Base-by-base conservation (phyloP, 148 eudicot species). In the Fagopyrum homotropicum region DNA sequence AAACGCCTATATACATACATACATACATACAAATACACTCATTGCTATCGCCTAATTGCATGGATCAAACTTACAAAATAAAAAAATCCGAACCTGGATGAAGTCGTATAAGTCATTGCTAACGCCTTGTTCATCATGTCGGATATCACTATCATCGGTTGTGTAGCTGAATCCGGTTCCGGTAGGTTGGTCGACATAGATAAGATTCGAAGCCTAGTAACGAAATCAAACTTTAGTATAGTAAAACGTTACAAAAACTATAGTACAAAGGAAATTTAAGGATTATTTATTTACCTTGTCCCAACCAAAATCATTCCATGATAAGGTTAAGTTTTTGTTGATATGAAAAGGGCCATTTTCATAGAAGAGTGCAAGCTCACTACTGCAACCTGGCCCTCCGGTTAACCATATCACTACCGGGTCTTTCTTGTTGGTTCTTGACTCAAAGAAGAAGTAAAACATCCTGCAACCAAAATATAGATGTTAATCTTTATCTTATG, bases 301-400 rank as follows among this genome's bases (percentile, higher is more conserved):
- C 98, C 98, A 93, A 8, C 98, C 97, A 77, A 91, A 88, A 78
- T 91, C 91, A 75, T 91, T 93, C 94, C 94, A 85, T 51, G 77
- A 82, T 72, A 93, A 97, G 75, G 94, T 86, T 78, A 91, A 70
- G 77, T 93, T 88, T 17, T 88, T 77, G 44, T 89, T 85, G 78
- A 93, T 87, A 11, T 54, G 82, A 74, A 91, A 93, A 45, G 98
- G 98, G 48, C 98, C 98, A 80, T 93, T 93, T 77, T 93, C 98
- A 85, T 89, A 93, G 85, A 93, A 93, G 72, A 93, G 85, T 68
- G 98, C 98, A 83, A 93, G 82, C 81, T 93, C 98, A 82, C 97
- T 91, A 81, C 98, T 91, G 76, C 98, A 93, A 49, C 98, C 98
- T 64, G 98, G 98, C 60, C 98, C 97, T 77, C 98, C 97, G 69